Conservation (phyloP, 352 stramenopile genomes). For the Saprolegnia diclina region DNA sequence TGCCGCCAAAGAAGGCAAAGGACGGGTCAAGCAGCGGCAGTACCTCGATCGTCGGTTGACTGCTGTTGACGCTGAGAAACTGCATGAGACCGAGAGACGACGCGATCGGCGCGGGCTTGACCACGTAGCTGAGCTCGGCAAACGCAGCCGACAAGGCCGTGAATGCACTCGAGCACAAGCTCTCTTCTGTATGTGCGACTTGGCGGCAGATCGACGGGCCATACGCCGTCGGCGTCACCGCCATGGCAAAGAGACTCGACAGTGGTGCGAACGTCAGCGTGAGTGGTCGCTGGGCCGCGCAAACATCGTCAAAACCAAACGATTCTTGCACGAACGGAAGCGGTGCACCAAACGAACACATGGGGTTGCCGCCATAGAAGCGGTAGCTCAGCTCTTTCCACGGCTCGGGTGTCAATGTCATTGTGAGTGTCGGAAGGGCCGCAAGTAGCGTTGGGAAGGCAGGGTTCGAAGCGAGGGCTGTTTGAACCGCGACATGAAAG, state of each 20-base stretch:
- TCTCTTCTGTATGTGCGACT: too few relatives aligned
- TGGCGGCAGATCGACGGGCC: too few relatives aligned
- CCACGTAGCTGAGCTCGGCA: too few relatives aligned
- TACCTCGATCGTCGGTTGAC: not conserved
- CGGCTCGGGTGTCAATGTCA: not conserved
- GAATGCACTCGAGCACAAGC: too few relatives aligned
- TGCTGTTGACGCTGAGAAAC: not conserved
- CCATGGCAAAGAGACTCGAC: slow-evolving; percentile 11
- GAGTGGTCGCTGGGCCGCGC: not conserved
- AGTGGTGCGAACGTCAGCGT: not conserved
- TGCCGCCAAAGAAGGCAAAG: not conserved
- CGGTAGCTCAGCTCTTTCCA: not conserved
- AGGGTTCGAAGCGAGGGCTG: not conserved
- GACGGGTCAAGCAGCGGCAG: not conserved
- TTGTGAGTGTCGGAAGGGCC: not conserved
- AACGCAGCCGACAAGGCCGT: not conserved
- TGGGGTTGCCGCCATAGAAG: slow-evolving; percentile 6
- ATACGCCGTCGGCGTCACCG: not conserved
- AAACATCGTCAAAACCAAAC: slow-evolving; percentile 22
- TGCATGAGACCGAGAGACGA: not conserved
- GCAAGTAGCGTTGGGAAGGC: not conserved
- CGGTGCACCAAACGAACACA: not conserved
- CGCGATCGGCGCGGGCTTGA: too few relatives aligned
- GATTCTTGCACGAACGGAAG: not conserved
- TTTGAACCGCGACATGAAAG: not conserved